These are phyloP conservation scores for Xanthoceras sorbifolium DNA, from an alignment of 345 rosid species.

Conservation along the genomic window DNA sequence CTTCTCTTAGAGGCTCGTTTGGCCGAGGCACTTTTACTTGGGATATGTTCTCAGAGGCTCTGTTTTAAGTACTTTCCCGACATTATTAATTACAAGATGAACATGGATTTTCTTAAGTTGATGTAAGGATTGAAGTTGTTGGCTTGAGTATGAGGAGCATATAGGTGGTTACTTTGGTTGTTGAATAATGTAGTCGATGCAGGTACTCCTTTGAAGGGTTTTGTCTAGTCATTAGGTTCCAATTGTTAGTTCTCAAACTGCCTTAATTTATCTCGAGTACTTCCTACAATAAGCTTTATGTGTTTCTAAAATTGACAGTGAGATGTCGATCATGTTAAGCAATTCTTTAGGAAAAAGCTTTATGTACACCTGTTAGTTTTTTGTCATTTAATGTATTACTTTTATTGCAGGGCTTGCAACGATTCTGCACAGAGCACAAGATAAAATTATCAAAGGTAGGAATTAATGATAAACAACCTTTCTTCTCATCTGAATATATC, in stretches of 20 bases:
- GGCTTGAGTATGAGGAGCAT: background rate
- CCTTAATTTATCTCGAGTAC: background rate
- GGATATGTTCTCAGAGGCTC: background rate
- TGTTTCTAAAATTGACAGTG: background rate
- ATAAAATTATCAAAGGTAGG: conserved; percentile 84
- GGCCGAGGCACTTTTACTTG: background rate
- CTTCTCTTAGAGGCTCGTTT: background rate
- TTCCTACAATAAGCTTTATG: background rate
- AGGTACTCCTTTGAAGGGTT: background rate
- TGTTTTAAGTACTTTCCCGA: background rate
- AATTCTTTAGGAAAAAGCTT: background rate
- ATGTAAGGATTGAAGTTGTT: background rate
- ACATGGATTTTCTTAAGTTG: background rate
- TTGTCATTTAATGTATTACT: background rate
- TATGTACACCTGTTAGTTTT: background rate
- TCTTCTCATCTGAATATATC: background rate
- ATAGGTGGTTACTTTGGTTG: background rate
- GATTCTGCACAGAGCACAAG: conserved; percentile 93
- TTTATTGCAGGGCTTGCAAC: conserved; percentile 73
- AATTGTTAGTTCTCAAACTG: background rate
- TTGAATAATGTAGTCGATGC: background rate
- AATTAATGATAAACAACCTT: background rate
- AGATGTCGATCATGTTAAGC: background rate
- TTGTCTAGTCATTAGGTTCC: background rate
- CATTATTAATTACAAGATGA: background rate